Evolutionary conservation across 768 basidiomycete genomes (phyloP), one percentile per base, ranked within the genome.

Genomic region (Mycena polygramma): DNA sequence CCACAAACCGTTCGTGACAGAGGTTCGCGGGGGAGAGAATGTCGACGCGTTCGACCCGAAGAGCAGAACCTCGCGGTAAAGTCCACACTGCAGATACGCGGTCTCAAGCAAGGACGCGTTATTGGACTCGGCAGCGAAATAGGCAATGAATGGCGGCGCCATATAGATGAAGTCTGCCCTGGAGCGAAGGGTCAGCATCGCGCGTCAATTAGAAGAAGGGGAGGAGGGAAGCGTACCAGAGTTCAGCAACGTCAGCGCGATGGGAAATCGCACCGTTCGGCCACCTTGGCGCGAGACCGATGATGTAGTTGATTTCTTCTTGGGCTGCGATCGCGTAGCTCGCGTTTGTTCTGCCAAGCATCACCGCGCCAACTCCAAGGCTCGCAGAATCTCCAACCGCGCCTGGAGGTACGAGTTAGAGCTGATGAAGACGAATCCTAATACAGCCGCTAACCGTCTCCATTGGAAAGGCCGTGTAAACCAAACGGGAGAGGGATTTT

Each of bases 331-430:
- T 26, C 14, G 57, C 36, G 36, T 36, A 66, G 20, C 39, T 54
- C 7, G 53, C 10, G 13, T 64, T 36, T 6, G 63, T 64, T 19
- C 54, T 64, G 22, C 84, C 82, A 9, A 88, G 65, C 9, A 86
- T 75, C 9, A 77, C 74, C 5, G 87, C 84, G 4, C 82, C 81
- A 3, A 84, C 80, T 10, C 87, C 88, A 4, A 89, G 70, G 66
- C 84, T 85, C 2, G 89, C 86, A 1, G 90, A 90, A 70, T 91
- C 90, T 0, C 86, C 89, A 0, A 85, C 88, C 2, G 86, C 84
- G 10, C 10, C 10, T 41, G 41, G 41, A 30, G 30, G 41, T 41
- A 41, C 41, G 11, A 41, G 41, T 41, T 41, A 41, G 41, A 41
- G 41, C 41, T 11, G 15, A 41, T 10, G 41, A 41, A 7, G 15